Evolutionary conservation across 106 monocot genomes (phyloP), one percentile per base, ranked within the genome.

Genomic region (Iris macrosiphon): DNA sequence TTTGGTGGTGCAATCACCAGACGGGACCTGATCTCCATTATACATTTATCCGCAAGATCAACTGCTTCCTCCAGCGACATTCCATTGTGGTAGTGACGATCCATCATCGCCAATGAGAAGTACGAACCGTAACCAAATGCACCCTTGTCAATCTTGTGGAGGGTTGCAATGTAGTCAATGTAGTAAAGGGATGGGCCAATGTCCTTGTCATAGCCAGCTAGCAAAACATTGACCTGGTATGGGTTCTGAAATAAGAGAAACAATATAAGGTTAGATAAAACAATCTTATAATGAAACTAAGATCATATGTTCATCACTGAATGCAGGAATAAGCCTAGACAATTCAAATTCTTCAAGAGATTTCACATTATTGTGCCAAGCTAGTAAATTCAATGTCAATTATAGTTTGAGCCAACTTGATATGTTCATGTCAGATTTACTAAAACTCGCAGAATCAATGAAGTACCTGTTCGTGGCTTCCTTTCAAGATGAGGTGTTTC

Each of bases 141-240:
- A 22, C 88, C 93, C 63, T 93, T 93, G 22, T 93, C 93, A 17
- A 93, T 64, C 59, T 93, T 93, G 77, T 93, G 93, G 16, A 87
- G 68, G 24, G 93, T 93, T 12, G 87, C 87, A 25, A 93, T 74
- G 80, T 93, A 93, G 58, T 93, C 93, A 6, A 93, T 80, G 68
- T 77, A 93, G 74, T 88, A 93, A 4, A 93, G 75, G 7, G 93
- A 93, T 11, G 87, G 80, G 4, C 93, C 93, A 37, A 75, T 66
- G 14, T 73, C 83, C 69, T 88, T 81, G 65, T 93, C 93, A 59
- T 88, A 93, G 1, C 93, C 93, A 18, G 88, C 93, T 26, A 93
- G 71, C 4, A 93, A 43, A 21, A 88, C 26, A 50, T 93, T 93
- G 2, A 93, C 87, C 4, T 35, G 64, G 39, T 84, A 93, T 3